Evolutionary conservation across 768 basidiomycete genomes (phyloP), one percentile per base, ranked within the genome.

Genomic region (Rhodotorula kratochvilovae): DNA sequence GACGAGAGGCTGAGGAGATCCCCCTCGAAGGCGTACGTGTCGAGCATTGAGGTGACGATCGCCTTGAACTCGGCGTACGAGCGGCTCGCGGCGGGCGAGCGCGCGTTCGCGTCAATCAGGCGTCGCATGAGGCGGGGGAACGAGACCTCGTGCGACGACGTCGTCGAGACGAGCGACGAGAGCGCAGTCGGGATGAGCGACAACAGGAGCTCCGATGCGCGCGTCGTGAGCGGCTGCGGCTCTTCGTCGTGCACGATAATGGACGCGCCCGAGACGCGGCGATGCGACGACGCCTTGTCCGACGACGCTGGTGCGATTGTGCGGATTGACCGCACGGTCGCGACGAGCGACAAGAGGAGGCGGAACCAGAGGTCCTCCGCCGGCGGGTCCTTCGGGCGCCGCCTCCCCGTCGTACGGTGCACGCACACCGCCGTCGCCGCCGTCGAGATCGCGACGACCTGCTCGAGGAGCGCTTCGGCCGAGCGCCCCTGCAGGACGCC

Each of bases 111-210:
- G 74, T 92, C 88, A 51, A 97, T 91, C 8, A 98, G 85, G 12
- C 92, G 87, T 76, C 90, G 92, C 85, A 99, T 95, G 16, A 99
- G 83, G 29, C 87, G 86, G 33, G 96, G 94, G 79, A 99, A 95
- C 0, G 93, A 95, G 10, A 96, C 85, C 0, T 87, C 85, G 25
- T 85, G 86, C 0, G 89, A 87, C 0, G 91, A 88, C 57, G 89
- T 88, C 58, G 89, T 86, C n/a, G 91, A 88, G 29, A 97, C 88
- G 58, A 99, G 85, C 35, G 89, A 85, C 0, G 87, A 83, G 76
- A 98, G 91, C 0, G 91, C 92, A 61, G 86, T 85, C 78, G 94
- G 92, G 16, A 96, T 88, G 17, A 92, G 85, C 1, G 85, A 80
- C 50, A 91, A 88, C 58, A 96, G 81, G 19, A 83, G 80, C 5